phyloP scores from a whole-genome alignment of 2,329 filamentous ascomycete species.

The Ophiostoma pallidulum region DNA sequence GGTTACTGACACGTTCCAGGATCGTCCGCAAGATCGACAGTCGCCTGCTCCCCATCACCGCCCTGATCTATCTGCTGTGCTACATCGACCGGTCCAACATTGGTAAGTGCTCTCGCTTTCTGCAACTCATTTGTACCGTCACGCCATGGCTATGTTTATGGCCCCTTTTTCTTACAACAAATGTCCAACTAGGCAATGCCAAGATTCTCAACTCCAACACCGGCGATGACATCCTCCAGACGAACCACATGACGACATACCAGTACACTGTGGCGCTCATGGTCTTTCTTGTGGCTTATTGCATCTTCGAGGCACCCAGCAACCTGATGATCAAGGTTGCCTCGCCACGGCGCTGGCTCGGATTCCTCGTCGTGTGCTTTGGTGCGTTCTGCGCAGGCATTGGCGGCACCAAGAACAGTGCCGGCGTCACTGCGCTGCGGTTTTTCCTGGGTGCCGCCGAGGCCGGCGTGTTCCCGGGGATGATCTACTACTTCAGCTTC shows the following conservation, averaged over 20 bases:
- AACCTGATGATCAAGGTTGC: conserved; percentile 58
- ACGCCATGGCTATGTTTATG: background rate
- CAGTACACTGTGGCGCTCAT: conserved; percentile 51
- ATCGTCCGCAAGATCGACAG: conserved; percentile 51
- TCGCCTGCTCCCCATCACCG: conserved; percentile 53
- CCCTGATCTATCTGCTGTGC: conserved; percentile 55
- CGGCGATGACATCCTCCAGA: conserved; percentile 50
- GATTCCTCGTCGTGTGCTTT: conserved; percentile 59
- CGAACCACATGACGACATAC: conserved; percentile 51
- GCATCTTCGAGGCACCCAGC: conserved; percentile 54
- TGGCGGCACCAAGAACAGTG: conserved; percentile 53
- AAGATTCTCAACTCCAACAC: conserved; percentile 54
- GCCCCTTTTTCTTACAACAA: background rate
- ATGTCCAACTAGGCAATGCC: conserved; percentile 40
- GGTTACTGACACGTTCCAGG: background rate
- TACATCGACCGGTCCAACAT: conserved; percentile 62
- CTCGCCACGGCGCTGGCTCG: conserved; percentile 53
- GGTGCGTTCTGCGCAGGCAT: conserved; percentile 58
- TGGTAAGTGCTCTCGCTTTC: conserved; percentile 26
- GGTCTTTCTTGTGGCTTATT: conserved; percentile 53
- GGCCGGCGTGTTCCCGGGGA: conserved; percentile 35
- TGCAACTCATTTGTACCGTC: too few relatives aligned
- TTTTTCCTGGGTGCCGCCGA: conserved; percentile 57
- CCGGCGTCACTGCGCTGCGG: conserved; percentile 53
- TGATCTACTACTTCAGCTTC: conserved; percentile 55